Evolutionary conservation across 345 rosid genomes (phyloP), one percentile per base, ranked within the genome.

Genomic region (Iberis pinnata): DNA sequence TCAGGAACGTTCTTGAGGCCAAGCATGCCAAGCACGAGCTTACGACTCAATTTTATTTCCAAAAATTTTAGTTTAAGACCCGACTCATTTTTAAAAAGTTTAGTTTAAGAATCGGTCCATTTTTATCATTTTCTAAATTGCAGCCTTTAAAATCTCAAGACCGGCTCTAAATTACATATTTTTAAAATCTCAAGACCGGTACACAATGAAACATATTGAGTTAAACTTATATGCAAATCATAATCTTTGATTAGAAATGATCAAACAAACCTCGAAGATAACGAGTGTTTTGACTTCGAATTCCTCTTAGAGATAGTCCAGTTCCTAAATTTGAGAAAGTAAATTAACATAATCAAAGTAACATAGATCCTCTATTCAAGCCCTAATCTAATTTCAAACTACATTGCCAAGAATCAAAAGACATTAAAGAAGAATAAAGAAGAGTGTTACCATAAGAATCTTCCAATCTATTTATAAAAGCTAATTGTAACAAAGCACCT

Each of bases 401-500:
- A 64, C n/a, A 64, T n/a, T n/a, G n/a, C n/a, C n/a, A n/a, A n/a
- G n/a, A n/a, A 10, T 14, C 18, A 36, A 24, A 36, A 45, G 25
- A 3, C 25, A 22, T 22, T 3, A 29, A 4, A 12, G 8, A 59
- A 38, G 32, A 25, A 12, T 46, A 62, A 49, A 11, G 37, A 42
- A 45, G 43, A 64, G 36, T n/a, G n/a, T 38, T 77, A 90, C 96
- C 86, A 8, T 80, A 67, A 1, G 95, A 79, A 36, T 79, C 86
- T 66, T 90, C 98, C 69, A 90, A 70, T 68, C 67, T 76, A 38
- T 71, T 55, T 43, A 86, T 74, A 68, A 84, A 84, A 11, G 94
- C 96, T 57, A 89, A 69, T 64, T 89, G 96, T 63, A 86, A 80
- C 63, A 86, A 75, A 45, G 98, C 81, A 55, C 90, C 98, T 89